Conservation (phyloP, 23 red algal species). For the Pyropia haitanensis region DNA sequence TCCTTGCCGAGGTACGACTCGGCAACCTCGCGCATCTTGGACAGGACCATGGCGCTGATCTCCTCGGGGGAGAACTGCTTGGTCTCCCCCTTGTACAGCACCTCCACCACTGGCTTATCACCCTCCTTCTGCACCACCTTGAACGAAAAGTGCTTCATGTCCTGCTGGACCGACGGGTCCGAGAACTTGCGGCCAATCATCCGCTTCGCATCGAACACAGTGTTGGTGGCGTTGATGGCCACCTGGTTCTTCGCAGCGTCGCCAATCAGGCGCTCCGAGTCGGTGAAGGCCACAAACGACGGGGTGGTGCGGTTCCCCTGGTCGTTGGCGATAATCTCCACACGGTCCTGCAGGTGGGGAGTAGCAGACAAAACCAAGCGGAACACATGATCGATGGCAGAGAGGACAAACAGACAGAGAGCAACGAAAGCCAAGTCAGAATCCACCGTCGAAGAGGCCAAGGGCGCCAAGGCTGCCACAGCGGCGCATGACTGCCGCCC, state of each 20-base stretch:
- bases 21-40: slow-evolving; percentile 97
- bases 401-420: no score
- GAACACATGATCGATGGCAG: no score
- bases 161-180: slow-evolving; percentile 86
- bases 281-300: slow-evolving; percentile 98
- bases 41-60: slow-evolving; percentile 93
- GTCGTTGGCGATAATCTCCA: slow-evolving; percentile 98
- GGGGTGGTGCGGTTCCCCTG: slow-evolving; percentile 99
- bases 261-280: slow-evolving; percentile 94
- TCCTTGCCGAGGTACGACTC: slow-evolving; percentile 89
- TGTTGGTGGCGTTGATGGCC: slow-evolving; percentile 94
- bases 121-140: slow-evolving; percentile 76
- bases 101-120: slow-evolving; percentile 86
- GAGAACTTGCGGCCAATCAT: slow-evolving; percentile 94
- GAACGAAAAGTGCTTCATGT: slow-evolving; percentile 99
- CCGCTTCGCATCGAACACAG: slow-evolving; percentile 98
- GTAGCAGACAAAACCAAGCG: no score
- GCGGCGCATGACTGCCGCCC: not conserved
- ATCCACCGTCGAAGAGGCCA: no score
- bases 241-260: slow-evolving; percentile 99
- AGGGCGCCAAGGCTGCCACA: no score
- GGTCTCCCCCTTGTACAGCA: slow-evolving; percentile 74
- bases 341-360: slow-evolving; percentile 18
- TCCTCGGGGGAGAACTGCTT: slow-evolving; percentile 96
- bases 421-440: no score